Conservation (phyloP, 331 rosid genomes). For the Acacia pycnantha region DNA sequence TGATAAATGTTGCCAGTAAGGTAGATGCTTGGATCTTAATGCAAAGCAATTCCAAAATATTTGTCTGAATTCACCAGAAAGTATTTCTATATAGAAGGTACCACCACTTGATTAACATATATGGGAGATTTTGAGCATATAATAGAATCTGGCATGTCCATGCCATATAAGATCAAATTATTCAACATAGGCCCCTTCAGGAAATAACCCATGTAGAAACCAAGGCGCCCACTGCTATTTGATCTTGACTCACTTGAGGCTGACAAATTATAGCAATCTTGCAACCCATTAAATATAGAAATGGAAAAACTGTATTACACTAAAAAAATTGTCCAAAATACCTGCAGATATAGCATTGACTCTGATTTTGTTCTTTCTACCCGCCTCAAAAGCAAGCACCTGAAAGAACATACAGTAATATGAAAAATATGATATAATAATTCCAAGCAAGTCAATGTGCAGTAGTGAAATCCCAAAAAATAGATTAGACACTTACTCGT, state of each 20-base stretch:
- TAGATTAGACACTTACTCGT: slow-evolving; percentile 34
- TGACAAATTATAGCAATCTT: not conserved
- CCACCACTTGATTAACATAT: not conserved
- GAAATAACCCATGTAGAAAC: not conserved
- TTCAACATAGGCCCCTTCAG: not conserved
- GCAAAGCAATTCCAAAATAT: not conserved
- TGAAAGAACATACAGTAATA: slow-evolving; percentile 28
- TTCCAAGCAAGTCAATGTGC: not conserved
- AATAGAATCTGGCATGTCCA: slow-evolving; percentile 13
- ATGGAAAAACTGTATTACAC: not conserved
- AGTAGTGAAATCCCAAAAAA: not conserved
- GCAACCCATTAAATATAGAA: not conserved
- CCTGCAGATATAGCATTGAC: slow-evolving; percentile 92
- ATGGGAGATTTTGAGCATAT: not conserved
- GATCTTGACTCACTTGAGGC: not conserved
- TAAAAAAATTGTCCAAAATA: slow-evolving; percentile 14
- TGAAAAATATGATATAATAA: too few relatives aligned
- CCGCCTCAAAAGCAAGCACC: slow-evolving; percentile 86
- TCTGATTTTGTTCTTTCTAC: slow-evolving; percentile 62
- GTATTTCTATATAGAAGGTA: not conserved
- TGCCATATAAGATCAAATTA: slow-evolving; percentile 7
- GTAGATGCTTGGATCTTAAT: not conserved
- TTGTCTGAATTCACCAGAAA: not conserved
- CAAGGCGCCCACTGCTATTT: slow-evolving; percentile 5
- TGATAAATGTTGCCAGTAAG: not conserved